Conservation (phyloP, 306 rosid genomes). For the Malus asiatica region DNA sequence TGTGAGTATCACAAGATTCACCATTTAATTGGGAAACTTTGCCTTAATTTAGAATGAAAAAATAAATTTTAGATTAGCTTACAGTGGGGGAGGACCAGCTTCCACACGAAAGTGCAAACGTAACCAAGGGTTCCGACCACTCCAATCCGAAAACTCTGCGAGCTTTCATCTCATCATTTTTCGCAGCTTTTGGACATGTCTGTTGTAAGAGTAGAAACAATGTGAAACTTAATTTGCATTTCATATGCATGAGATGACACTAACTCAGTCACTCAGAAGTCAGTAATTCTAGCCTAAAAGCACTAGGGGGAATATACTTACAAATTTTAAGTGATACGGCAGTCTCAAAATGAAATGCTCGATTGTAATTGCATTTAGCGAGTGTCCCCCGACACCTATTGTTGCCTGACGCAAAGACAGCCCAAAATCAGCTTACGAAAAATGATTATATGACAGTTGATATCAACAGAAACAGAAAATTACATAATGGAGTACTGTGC, state of each 20-base stretch:
- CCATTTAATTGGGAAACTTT: not conserved
- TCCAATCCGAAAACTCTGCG: constrained; percentile 72
- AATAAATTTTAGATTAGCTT: constrained; percentile 28
- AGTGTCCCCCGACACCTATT: constrained; percentile 71
- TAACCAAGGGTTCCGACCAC: constrained; percentile 87
- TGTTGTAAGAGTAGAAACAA: constrained; percentile 25
- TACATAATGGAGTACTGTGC: not conserved
- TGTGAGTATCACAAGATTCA: not conserved
- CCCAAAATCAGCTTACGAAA: not conserved
- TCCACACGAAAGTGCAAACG: constrained; percentile 96
- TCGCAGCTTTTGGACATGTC: constrained; percentile 80
- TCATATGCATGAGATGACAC: not conserved
- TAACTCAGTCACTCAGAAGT: not conserved
- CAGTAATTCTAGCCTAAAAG: not conserved
- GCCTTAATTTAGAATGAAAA: not conserved
- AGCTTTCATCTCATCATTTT: constrained; percentile 71
- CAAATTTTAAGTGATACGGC: constrained; percentile 92
- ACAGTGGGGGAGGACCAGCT: constrained; percentile 99
- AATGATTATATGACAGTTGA: not conserved
- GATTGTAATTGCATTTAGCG: constrained; percentile 78
- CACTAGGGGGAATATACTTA: constrained; percentile 27
- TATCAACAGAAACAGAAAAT: not conserved
- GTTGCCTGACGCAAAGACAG: constrained; percentile 53
- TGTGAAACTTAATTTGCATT: constrained; percentile 11
- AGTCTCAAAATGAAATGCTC: constrained; percentile 94